Percentiles rank a stretch among this genome's conserved stretches.
Conservation (phyloP, 2,329 filamentous ascomycete genomes). For the Trichophyton verrucosum region DNA sequence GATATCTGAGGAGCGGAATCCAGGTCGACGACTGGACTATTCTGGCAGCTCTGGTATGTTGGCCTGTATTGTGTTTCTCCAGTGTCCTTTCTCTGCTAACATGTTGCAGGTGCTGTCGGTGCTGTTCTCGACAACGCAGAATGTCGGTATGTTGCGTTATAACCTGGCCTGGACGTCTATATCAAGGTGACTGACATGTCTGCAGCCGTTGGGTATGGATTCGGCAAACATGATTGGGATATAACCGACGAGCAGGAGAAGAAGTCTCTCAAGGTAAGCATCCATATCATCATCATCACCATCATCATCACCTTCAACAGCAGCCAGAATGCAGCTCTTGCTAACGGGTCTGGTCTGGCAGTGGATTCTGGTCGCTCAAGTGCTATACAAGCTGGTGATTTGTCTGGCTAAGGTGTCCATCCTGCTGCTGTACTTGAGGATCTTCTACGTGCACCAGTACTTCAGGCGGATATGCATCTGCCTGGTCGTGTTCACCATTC, state of each 20-base stretch:
- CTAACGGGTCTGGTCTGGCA: not conserved
- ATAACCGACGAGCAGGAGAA: not conserved
- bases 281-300: not conserved
- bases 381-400: constrained; percentile 10
- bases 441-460: constrained; percentile 8
- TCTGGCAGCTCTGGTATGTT: constrained; percentile 4
- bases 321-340: not conserved
- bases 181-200: not conserved
- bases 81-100: not conserved
- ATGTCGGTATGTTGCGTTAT: constrained; percentile 6
- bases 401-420: constrained; percentile 10
- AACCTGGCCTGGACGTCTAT: not conserved
- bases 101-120: constrained; percentile 4
- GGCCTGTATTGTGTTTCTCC: not conserved
- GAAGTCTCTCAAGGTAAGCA: constrained; percentile 7
- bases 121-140: constrained; percentile 3
- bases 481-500: constrained; percentile 7
- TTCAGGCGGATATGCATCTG: constrained; percentile 11
- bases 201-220: constrained; percentile 10
- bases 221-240: constrained; percentile 5
- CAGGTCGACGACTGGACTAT: constrained; percentile 10
- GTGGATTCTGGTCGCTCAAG: constrained; percentile 7
- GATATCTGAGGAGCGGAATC: constrained; percentile 8
- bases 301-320: too few species aligned
- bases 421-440: constrained; percentile 11